Evolutionary conservation across 306 rosid species (phyloP).

Genomic region (Quercus rubra): DNA sequence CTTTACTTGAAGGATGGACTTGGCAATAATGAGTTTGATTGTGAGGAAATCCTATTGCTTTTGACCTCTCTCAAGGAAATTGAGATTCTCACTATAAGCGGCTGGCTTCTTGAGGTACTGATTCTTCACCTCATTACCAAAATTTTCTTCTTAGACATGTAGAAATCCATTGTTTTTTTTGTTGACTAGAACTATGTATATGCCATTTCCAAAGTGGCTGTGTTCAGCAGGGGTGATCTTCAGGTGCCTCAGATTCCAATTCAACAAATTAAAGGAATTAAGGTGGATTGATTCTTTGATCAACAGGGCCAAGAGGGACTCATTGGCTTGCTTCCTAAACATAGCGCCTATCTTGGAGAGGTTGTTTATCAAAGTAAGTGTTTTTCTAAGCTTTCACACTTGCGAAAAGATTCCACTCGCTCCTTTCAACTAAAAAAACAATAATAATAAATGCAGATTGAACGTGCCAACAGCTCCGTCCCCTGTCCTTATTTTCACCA

Average conservation of each 20-base stretch:
- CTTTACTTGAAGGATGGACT: slow-evolving; percentile 14
- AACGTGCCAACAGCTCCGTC: background rate
- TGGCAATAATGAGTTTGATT: slow-evolving; percentile 15
- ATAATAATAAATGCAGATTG: background rate
- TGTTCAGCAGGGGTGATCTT: slow-evolving; percentile 27
- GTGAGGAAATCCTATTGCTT: slow-evolving; percentile 11
- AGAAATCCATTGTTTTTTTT: background rate
- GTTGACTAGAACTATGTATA: background rate
- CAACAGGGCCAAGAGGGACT: slow-evolving; percentile 14
- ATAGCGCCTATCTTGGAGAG: slow-evolving; percentile 9
- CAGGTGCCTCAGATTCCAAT: slow-evolving; percentile 11
- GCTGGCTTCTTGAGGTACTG: slow-evolving; percentile 32
- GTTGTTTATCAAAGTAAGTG: slow-evolving; percentile 3
- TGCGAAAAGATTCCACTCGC: too few relatives aligned
- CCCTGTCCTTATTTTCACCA: slow-evolving; percentile 12
- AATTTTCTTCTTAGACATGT: background rate
- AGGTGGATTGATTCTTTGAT: slow-evolving; percentile 16
- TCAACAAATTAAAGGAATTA: slow-evolving; percentile 15
- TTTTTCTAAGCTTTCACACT: too few relatives aligned
- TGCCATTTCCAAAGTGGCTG: slow-evolving; percentile 13
- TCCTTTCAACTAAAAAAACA: too few relatives aligned
- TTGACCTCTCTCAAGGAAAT: slow-evolving; percentile 20
- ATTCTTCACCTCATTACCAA: background rate
- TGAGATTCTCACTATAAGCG: slow-evolving; percentile 19
- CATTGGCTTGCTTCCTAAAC: slow-evolving; percentile 27